phyloP scores from a whole-genome alignment of 768 basidiomycete genomes.

The Boletus subcaerulescens region DNA sequence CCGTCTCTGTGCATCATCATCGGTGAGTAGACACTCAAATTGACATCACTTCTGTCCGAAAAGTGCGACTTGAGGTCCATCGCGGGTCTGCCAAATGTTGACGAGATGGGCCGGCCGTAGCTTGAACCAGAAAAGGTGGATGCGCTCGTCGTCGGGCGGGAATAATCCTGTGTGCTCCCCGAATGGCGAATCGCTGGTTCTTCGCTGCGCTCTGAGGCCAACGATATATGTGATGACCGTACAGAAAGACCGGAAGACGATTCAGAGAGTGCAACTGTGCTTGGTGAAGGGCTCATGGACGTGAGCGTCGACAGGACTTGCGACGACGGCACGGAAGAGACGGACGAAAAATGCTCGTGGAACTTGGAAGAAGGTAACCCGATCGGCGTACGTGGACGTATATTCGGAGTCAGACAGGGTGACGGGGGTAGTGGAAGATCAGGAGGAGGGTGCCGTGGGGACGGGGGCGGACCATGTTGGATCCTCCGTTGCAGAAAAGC shows the following conservation, averaged over 20 bases:
- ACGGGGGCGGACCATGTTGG: slow-evolving; percentile 22
- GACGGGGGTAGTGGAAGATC: slow-evolving; percentile 31
- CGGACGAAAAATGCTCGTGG: slow-evolving; percentile 33
- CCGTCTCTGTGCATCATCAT: slow-evolving; percentile 18
- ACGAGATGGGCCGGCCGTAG: slow-evolving; percentile 14
- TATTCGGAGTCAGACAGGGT: slow-evolving; percentile 3
- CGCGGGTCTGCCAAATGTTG: slow-evolving; percentile 1
- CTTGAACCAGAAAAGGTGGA: slow-evolving; percentile 22
- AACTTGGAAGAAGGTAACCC: slow-evolving; percentile 25
- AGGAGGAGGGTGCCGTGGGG: slow-evolving; percentile 28
- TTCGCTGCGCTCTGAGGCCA: slow-evolving; percentile 17
- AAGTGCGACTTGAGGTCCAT: slow-evolving; percentile 14
- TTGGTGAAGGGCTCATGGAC: slow-evolving; percentile 18
- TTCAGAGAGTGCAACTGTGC: slow-evolving; percentile 23
- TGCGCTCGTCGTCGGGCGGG: slow-evolving; percentile 19
- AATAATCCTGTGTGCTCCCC: slow-evolving; percentile 4
- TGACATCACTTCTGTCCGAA: slow-evolving; percentile 19
- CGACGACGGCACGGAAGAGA: slow-evolving; percentile 23
- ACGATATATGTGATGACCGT: slow-evolving; percentile 23
- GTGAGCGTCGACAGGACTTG: slow-evolving; percentile 4
- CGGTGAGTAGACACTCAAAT: slow-evolving; percentile 17
- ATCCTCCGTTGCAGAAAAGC: slow-evolving; percentile 32
- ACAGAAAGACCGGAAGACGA: slow-evolving; percentile 31
- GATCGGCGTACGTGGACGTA: slow-evolving; percentile 11
- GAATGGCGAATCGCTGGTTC: slow-evolving; percentile 9